Evolutionary conservation across 768 basidiomycete genomes (phyloP).

Genomic region (Mycena epipterygia): DNA sequence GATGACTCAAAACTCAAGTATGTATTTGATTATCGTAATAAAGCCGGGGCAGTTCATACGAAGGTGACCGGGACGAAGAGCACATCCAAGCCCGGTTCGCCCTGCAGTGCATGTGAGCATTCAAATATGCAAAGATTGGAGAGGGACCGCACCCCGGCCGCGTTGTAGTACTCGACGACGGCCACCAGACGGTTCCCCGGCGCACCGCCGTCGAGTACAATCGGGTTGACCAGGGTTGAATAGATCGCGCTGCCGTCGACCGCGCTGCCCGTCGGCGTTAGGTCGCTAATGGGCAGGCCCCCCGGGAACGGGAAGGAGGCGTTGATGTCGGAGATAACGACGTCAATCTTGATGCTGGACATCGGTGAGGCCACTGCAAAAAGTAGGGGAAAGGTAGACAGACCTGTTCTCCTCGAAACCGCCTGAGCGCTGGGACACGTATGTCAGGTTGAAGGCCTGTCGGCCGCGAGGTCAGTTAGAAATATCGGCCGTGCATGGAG

Average conservation of each 20-base stretch:
- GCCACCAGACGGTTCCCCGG: background rate
- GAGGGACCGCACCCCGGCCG: slow-evolving; percentile 8
- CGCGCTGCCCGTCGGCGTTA: slow-evolving; percentile 2
- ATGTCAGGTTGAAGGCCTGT: slow-evolving; percentile 17
- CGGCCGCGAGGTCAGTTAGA: slow-evolving; percentile 6
- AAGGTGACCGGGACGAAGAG: slow-evolving; percentile 9
- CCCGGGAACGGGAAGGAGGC: slow-evolving; percentile 12
- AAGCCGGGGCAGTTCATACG: background rate
- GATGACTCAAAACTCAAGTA: background rate
- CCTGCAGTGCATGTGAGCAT: background rate
- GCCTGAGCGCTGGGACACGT: slow-evolving; percentile 12
- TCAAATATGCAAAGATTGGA: background rate
- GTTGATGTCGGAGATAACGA: slow-evolving; percentile 3
- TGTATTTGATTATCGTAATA: background rate
- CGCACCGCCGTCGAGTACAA: slow-evolving; percentile 2
- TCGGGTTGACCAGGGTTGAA: background rate
- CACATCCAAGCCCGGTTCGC: slow-evolving; percentile 12
- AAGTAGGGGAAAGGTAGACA: background rate
- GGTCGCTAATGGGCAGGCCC: slow-evolving; percentile 1
- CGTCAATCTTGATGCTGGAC: slow-evolving; percentile 10
- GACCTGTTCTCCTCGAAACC: slow-evolving; percentile 15
- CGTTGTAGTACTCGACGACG: slow-evolving; percentile 13
- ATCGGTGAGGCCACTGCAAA: background rate
- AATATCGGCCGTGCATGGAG: slow-evolving; percentile 10
- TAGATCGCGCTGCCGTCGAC: slow-evolving; percentile 11